These are phyloP conservation scores for Raphanus sativus DNA, from an alignment of 345 rosid species.

Conservation along the genomic window DNA sequence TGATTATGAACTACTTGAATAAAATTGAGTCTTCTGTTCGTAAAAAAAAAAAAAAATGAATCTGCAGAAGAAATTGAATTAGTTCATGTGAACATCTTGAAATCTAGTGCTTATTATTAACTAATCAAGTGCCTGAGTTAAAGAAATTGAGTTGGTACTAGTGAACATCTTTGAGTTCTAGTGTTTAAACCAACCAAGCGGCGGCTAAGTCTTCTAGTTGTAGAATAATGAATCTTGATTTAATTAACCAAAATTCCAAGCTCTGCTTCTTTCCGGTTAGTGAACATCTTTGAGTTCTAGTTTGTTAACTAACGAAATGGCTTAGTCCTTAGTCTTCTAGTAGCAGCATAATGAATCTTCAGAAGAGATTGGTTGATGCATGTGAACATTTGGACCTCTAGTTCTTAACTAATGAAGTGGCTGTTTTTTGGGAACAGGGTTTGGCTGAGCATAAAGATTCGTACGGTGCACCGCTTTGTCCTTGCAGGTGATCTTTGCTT, in stretches of 20 bases:
- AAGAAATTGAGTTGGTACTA: too few relatives aligned
- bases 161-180: neutral
- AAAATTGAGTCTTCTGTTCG: too few relatives aligned
- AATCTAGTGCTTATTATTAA: slow-evolving; percentile 2
- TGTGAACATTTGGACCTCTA: neutral
- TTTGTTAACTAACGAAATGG: too few relatives aligned
- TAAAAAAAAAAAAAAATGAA: too few relatives aligned
- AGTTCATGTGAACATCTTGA: neutral
- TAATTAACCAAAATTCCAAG: too few relatives aligned
- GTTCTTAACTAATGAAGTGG: neutral
- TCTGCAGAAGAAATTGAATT: neutral
- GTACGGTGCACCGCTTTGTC: slow-evolving; percentile 64
- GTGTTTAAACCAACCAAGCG: neutral
- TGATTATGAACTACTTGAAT: neutral
- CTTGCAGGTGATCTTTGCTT: slow-evolving; percentile 33
- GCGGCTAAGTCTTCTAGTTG: neutral
- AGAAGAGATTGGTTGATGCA: neutral
- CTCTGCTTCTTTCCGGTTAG: too few relatives aligned
- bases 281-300: too few relatives aligned
- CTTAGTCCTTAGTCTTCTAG: neutral
- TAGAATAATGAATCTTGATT: neutral
- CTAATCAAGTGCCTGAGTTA: too few relatives aligned
- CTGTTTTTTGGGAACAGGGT: slow-evolving; percentile 41
- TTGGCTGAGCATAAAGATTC: slow-evolving; percentile 95
- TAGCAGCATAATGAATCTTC: neutral